Evolutionary conservation across 441 rosid species (phyloP).

Genomic region (Adansonia gregorii): DNA sequence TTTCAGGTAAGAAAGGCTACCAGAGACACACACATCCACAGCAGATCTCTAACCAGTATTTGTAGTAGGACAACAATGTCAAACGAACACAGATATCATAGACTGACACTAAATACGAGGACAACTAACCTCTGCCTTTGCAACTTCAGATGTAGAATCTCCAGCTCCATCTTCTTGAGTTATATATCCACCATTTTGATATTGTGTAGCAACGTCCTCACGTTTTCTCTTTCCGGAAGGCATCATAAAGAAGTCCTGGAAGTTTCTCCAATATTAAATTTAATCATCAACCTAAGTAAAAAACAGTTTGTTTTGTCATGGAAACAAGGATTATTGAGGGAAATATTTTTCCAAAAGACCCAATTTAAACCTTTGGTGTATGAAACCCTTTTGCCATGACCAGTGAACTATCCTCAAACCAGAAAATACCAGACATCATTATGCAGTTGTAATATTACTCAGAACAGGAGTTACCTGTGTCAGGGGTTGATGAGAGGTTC

Average conservation of each 20-base stretch:
- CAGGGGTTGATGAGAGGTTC: conserved; percentile 66
- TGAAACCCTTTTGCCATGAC: conserved; percentile 23
- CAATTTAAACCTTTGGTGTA: conserved; percentile 5
- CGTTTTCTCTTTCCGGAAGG: conserved; percentile 91
- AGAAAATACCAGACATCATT: conserved; percentile 18
- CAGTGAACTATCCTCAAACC: conserved; percentile 9
- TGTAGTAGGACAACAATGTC: neutral
- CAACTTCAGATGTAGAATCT: conserved; percentile 44
- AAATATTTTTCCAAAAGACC: conserved; percentile 28
- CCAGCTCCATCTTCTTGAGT: conserved; percentile 98
- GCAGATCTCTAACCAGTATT: neutral
- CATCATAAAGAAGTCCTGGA: conserved; percentile 83
- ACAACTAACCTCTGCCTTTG: conserved; percentile 43
- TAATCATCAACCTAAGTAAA: conserved; percentile 28
- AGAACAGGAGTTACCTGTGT: conserved; percentile 64
- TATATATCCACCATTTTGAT: conserved; percentile 79
- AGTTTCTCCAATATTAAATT: conserved; percentile 41
- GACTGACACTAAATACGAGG: neutral
- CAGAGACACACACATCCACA: neutral
- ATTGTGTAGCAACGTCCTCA: conserved; percentile 63
- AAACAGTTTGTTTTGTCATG: conserved; percentile 24
- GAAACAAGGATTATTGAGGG: conserved; percentile 20
- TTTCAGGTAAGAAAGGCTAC: neutral
- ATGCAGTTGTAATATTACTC: conserved; percentile 17
- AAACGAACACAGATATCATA: neutral